Conservation (phyloP, 345 rosid genomes). For the Eucalyptus guilfoylei region DNA sequence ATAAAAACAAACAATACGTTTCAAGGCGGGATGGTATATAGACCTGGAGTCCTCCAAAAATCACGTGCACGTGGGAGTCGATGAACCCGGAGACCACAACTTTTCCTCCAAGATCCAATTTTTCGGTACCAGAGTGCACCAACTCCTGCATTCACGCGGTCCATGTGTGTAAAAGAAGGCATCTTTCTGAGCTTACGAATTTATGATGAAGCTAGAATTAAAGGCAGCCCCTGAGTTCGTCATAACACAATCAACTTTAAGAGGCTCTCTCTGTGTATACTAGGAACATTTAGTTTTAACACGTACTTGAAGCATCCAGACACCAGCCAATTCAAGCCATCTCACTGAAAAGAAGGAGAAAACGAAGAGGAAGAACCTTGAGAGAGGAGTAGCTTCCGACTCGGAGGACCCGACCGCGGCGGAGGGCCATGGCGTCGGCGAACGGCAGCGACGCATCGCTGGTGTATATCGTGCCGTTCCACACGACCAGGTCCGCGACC, state of each 20-base stretch:
- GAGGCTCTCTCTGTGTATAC: neutral
- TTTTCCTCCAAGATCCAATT: slow-evolving; percentile 64
- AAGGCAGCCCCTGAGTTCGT: neutral
- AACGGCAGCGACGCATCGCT: slow-evolving; percentile 50
- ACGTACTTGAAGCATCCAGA: neutral
- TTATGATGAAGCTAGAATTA: neutral
- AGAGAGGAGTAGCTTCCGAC: slow-evolving; percentile 57
- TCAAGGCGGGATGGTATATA: neutral
- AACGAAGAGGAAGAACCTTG: slow-evolving; percentile 21
- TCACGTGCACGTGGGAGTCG: slow-evolving; percentile 87
- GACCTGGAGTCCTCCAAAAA: slow-evolving; percentile 83
- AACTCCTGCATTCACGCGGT: slow-evolving; percentile 27
- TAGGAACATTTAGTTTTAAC: neutral
- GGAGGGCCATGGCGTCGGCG: slow-evolving; percentile 74
- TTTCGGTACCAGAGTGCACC: slow-evolving; percentile 38
- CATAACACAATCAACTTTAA: neutral
- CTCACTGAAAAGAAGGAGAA: neutral
- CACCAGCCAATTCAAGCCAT: neutral
- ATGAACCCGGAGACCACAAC: slow-evolving; percentile 84
- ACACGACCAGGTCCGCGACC: slow-evolving; percentile 54
- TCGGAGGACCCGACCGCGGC: slow-evolving; percentile 56
- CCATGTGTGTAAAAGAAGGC: neutral
- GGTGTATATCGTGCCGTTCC: slow-evolving; percentile 74
- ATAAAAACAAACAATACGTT: neutral
- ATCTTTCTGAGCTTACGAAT: neutral